A percentile compares a stretch with the other conserved stretches of the same genome.
Conservation (phyloP, 2,329 filamentous ascomycete species). For the Corinectria fuckeliana region DNA sequence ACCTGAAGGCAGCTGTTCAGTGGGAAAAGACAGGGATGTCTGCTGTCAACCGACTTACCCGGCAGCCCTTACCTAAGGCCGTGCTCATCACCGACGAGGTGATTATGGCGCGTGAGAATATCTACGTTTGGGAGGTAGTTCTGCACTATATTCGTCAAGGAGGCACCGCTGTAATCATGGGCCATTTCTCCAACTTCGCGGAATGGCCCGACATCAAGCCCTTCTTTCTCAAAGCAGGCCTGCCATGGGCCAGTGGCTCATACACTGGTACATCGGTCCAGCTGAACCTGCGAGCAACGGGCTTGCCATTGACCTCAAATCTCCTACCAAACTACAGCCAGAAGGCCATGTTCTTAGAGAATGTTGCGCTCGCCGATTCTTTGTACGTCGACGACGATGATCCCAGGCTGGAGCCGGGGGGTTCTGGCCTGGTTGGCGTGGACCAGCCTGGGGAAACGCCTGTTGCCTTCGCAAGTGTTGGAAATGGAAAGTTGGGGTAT, state of each 20-base stretch:
- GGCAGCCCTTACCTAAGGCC: conserved; percentile 8
- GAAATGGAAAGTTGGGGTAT: conserved; percentile 40
- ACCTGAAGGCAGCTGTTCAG: conserved; percentile 8
- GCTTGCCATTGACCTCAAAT: conserved; percentile 2
- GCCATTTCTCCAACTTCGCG: conserved; percentile 24
- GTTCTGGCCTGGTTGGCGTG: background rate
- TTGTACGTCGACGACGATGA: conserved; percentile 32
- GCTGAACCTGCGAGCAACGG: conserved; percentile 29
- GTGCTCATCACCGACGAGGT: conserved; percentile 26
- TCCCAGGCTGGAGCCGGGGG: conserved; percentile 6
- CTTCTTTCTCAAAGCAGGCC: conserved; percentile 32
- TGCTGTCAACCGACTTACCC: conserved; percentile 12
- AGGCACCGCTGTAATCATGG: conserved; percentile 25
- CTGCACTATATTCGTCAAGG: conserved; percentile 22
- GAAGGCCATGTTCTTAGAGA: conserved; percentile 34
- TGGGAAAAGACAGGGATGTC: background rate
- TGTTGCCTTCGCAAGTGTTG: conserved; percentile 36
- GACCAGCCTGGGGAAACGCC: conserved; percentile 25
- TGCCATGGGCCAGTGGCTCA: conserved; percentile 31
- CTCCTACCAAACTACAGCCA: conserved; percentile 36
- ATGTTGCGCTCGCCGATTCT: conserved; percentile 29
- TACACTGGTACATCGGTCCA: conserved; percentile 31
- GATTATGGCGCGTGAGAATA: conserved; percentile 7
- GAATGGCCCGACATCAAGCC: conserved; percentile 9
- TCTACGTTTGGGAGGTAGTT: conserved; percentile 22